Base-by-base conservation (phyloP, 441 rosid species). In the Omphalea diandra region DNA sequence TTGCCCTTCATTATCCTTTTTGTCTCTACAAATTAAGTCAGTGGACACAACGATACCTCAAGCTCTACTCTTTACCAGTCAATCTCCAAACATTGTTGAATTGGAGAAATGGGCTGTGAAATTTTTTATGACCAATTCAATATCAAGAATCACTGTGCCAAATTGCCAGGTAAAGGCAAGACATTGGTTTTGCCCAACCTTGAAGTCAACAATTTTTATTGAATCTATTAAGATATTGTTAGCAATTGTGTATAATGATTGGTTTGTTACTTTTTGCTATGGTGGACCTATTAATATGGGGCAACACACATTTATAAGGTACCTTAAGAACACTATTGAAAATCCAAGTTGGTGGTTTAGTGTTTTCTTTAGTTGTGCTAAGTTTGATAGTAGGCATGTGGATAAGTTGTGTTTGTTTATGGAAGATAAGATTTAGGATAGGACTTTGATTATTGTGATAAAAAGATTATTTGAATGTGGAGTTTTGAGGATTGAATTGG, bases 321-420 rank as follows among this genome's bases (percentile, higher is more conserved):
- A 91, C 80, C 70, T 93, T 65, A 86, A 90, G 68, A 80, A 84
- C 80, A 79, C 86, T 0, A 91, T 88, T 33, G 75, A 82, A 76
- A 87, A 91, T 73, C 94, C 97, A 22, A 82, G 77, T 10, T 93
- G 97, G 98, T 93, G 98, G 98, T 93, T 93, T 82, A 78, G 74
- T 43, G 88, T 89, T 67, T 83, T 59, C 8, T 91, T 93, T 71
- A 67, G 75, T 69, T 77, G 70, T 18, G 65, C 58, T 2, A 66
- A 68, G 69, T 88, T 90, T 66, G 68, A 65, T 70, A 67, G 57
- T 53, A 36, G 63, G 58, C 83, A 84, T 73, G 70, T 90, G 4
- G 81, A 81, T 54, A 87, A 77, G 71, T 80, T 91, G 40, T 88
- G 89, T 63, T 67, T 18, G 52, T 70, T 86, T 52, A 61, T 93